phyloP scores from a whole-genome alignment of 2,329 filamentous ascomycete genomes.

The Aspergillus neoniger region DNA sequence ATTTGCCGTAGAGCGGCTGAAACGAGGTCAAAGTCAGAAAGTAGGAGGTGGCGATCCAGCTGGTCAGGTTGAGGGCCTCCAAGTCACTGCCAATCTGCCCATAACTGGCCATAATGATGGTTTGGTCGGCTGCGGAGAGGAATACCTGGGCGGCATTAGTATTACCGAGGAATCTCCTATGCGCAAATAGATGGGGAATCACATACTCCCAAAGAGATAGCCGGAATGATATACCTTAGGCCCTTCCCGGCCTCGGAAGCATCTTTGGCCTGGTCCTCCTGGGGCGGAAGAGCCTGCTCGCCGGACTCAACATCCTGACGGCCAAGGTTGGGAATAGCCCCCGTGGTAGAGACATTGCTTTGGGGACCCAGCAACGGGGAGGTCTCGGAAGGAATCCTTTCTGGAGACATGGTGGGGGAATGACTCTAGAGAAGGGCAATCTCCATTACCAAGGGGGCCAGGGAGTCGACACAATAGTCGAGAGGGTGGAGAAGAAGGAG shows the following conservation, averaged over 20 bases:
- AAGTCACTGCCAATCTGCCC: constrained; percentile 75
- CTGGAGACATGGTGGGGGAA: constrained; percentile 25
- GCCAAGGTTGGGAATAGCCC: constrained; percentile 22
- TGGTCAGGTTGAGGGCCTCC: constrained; percentile 71
- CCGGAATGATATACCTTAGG: constrained; percentile 62
- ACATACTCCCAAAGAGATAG: constrained; percentile 63
- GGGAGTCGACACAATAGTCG: background rate
- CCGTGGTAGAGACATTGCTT: constrained; percentile 29
- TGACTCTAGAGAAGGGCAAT: background rate
- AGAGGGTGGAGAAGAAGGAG: background rate
- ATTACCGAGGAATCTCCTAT: background rate
- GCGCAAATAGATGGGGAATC: constrained; percentile 12
- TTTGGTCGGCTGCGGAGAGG: constrained; percentile 73
- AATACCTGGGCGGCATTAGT: constrained; percentile 59
- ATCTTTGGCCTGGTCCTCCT: constrained; percentile 27
- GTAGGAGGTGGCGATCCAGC: constrained; percentile 72
- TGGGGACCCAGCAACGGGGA: constrained; percentile 48
- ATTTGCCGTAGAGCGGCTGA: constrained; percentile 66
- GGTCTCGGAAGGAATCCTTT: constrained; percentile 39
- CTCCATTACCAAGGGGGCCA: constrained; percentile 6
- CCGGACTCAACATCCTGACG: constrained; percentile 26
- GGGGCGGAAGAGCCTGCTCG: constrained; percentile 8
- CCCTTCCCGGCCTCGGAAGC: constrained; percentile 52
- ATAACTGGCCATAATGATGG: constrained; percentile 76
- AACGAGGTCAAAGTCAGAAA: constrained; percentile 74